These are phyloP conservation scores for Sphaerobolus stellatus DNA, from an alignment of 1,284 basidiomycete genomes.

Conservation along the genomic window DNA sequence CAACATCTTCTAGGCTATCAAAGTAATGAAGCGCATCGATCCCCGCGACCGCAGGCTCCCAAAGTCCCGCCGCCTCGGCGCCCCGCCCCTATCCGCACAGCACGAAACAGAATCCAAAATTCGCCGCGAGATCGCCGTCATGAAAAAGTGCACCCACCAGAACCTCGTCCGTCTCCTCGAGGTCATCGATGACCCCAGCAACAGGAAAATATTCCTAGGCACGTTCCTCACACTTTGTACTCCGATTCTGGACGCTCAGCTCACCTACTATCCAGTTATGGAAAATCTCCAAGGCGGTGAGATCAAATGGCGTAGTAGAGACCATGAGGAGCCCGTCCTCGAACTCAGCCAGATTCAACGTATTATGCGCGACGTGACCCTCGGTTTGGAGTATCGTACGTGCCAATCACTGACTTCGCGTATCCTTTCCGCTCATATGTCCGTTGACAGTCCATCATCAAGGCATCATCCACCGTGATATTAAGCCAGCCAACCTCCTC, in stretches of 20 bases:
- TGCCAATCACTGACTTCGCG: constrained; percentile 20
- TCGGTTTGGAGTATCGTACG: constrained; percentile 91
- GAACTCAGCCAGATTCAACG: constrained; percentile 80
- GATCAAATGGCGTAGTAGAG: constrained; percentile 77
- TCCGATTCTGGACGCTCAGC: constrained; percentile 15
- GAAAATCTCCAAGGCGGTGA: constrained; percentile 96
- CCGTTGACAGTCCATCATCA: constrained; percentile 80
- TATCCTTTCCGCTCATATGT: constrained; percentile 15
- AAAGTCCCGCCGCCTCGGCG: constrained; percentile 14
- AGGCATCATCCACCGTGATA: constrained; percentile 98
- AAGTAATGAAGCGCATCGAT: constrained; percentile 69
- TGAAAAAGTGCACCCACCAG: constrained; percentile 93
- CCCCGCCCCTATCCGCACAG: constrained; percentile 29
- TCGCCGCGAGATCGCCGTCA: constrained; percentile 92
- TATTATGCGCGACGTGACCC: constrained; percentile 89
- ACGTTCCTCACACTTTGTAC: constrained; percentile 35
- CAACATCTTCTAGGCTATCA: constrained; percentile 65
- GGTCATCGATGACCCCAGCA: constrained; percentile 92
- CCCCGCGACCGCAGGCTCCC: constrained; percentile 37
- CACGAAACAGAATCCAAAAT: constrained; percentile 74
- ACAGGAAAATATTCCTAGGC: constrained; percentile 94
- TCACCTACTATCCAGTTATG: constrained; percentile 60
- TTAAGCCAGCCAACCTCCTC: constrained; percentile 97
- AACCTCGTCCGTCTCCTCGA: constrained; percentile 92
- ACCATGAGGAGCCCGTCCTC: constrained; percentile 64